These are phyloP conservation scores for Aspergillus novofumigatus DNA, from an alignment of 2,329 filamentous ascomycete genomes.

Conservation along the genomic window DNA sequence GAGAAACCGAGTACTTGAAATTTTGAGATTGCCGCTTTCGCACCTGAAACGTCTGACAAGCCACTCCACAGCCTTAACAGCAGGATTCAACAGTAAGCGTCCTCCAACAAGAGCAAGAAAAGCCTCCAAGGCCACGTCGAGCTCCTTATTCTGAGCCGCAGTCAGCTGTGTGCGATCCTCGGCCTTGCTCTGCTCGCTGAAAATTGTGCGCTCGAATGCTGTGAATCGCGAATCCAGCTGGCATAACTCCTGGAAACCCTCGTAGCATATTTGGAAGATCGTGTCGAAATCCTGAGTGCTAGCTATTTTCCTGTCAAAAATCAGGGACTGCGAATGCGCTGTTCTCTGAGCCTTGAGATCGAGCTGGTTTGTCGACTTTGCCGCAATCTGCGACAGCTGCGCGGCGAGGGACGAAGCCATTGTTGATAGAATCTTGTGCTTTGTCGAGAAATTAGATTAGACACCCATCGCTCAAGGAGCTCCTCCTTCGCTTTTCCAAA, in stretches of 20 bases:
- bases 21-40: constrained; percentile 17
- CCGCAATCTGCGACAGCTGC: constrained; percentile 89
- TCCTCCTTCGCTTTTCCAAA: constrained; percentile 1
- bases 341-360: constrained; percentile 90
- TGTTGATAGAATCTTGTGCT: constrained; percentile 16
- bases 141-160: constrained; percentile 71
- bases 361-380: constrained; percentile 82
- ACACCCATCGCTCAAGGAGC: constrained; percentile 18
- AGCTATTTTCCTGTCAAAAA: constrained; percentile 83
- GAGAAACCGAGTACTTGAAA: not conserved
- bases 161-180: constrained; percentile 87
- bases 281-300: constrained; percentile 86
- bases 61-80: constrained; percentile 92
- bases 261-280: constrained; percentile 78
- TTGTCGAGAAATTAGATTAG: constrained; percentile 10
- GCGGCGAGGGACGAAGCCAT: constrained; percentile 87
- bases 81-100: constrained; percentile 76
- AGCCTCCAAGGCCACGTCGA: constrained; percentile 71
- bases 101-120: constrained; percentile 79
- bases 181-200: constrained; percentile 87
- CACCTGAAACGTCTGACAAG: constrained; percentile 85
- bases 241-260: constrained; percentile 90
- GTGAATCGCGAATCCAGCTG: constrained; percentile 75
- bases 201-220: constrained; percentile 71
- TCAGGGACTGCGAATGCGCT: constrained; percentile 87